Base-by-base conservation (phyloP, 225 moss, liverwort and hornwort species). In the Anthoceros angustus region DNA sequence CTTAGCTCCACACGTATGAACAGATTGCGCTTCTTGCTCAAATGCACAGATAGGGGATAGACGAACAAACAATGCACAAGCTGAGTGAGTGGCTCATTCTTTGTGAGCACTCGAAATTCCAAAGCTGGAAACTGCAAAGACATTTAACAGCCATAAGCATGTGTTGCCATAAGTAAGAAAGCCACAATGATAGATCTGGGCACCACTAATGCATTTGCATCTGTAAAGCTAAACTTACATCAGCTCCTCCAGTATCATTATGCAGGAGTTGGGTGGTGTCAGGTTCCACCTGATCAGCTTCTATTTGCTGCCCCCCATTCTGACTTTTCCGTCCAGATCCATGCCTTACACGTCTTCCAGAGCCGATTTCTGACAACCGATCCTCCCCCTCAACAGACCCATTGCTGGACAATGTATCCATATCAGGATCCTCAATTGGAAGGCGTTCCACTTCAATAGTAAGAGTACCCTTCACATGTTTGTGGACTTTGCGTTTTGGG, bases 1-100 rank as follows among this genome's bases (percentile, higher is more conserved):
- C 93, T 80, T 38, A 94, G 84, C 74, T 94, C 93, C 67, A 90
- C 73, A 63, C 93, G 84, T 69, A 94, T 80, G 49, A 86, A 94
- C 62, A 94, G 84, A 74, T 83, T 94, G 61, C 90, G 86, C 78
- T 94, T 94, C 67, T 77, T 77, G 73, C 90, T 87, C 60, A 90
- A 76, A 63, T 77, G 90, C 20, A 94, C 86, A 26, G 90, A 84
- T 73, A 90, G 81, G 61, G 93, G 93, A 72, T 94, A 94, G 26
- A 94, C 79, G 60, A 90, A 94, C 39, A 94, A 77, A 69, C 83
- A 87, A 75, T 94, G 93, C 79, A 87, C 72, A 40, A 94, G 80
- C 73, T 90, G 90, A 62, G 86, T 76, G 39, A 77, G 77, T 61
- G 87, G 84, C 70, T 90, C 90, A 65, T 78, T 81, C 73, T 82